Evolutionary conservation across 352 stramenopile species (phyloP).

Genomic region (Phytopythium sindhum): DNA sequence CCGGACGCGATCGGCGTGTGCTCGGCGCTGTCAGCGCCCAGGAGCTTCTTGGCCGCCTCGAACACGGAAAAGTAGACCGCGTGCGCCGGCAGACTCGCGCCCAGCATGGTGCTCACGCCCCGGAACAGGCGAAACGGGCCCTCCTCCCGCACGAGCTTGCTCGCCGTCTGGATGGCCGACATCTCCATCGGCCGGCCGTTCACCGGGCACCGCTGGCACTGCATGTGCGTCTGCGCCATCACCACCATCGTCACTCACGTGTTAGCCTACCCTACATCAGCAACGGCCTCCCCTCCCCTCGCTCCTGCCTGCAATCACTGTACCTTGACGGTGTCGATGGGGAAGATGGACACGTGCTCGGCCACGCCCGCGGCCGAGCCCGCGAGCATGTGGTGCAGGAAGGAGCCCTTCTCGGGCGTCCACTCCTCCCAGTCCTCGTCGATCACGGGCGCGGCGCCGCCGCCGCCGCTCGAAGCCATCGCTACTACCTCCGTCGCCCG

Average conservation of each 20-base stretch:
- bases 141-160: slow-evolving; percentile 62
- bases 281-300: no score
- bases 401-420: slow-evolving; percentile 91
- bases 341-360: slow-evolving; percentile 98
- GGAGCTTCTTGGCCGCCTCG: slow-evolving; percentile 82
- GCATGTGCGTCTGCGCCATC: slow-evolving; percentile 92
- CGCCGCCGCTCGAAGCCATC: slow-evolving; percentile 1
- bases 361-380: slow-evolving; percentile 94
- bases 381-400: slow-evolving; percentile 94
- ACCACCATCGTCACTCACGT: not conserved
- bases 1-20: slow-evolving; percentile 71
- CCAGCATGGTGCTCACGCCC: slow-evolving; percentile 97
- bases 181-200: slow-evolving; percentile 59
- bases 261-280: not conserved
- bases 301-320: not conserved
- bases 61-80: slow-evolving; percentile 93
- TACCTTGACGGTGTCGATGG: slow-evolving; percentile 89
- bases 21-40: slow-evolving; percentile 67
- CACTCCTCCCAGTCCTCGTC: slow-evolving; percentile 94
- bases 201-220: slow-evolving; percentile 84
- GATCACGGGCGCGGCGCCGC: slow-evolving; percentile 13
- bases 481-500: not conserved
- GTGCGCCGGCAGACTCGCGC: slow-evolving; percentile 97
- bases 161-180: slow-evolving; percentile 58
- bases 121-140: slow-evolving; percentile 90